These are phyloP conservation scores for Sporormia fimetaria DNA, from an alignment of 495 filamentous ascomycete genomes.

Conservation along the genomic window DNA sequence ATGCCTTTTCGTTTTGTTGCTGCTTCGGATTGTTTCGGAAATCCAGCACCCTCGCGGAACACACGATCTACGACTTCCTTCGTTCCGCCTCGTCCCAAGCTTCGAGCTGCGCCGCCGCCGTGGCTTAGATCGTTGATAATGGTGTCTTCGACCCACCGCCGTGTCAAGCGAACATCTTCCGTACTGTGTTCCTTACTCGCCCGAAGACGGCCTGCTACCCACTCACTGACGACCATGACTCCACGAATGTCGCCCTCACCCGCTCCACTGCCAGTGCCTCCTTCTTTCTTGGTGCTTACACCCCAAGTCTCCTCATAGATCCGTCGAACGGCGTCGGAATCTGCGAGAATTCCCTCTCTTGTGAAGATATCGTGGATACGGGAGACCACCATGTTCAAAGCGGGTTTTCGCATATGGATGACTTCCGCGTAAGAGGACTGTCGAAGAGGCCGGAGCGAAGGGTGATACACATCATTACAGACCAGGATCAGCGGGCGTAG, in stretches of 20 bases:
- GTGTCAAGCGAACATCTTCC: conserved; percentile 46
- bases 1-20: conserved; percentile 13
- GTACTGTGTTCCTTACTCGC: conserved; percentile 35
- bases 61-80: conserved; percentile 77
- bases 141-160: conserved; percentile 72
- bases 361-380: conserved; percentile 73
- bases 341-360: conserved; percentile 73
- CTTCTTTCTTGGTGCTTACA: conserved; percentile 54
- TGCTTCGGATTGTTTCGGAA: conserved; percentile 44
- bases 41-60: conserved; percentile 78
- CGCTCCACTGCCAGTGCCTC: conserved; percentile 41
- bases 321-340: conserved; percentile 75
- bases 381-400: conserved; percentile 71
- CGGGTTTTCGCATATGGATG: conserved; percentile 82
- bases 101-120: conserved; percentile 65
- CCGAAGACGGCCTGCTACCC: conserved; percentile 74
- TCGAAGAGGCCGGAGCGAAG: conserved; percentile 72
- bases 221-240: conserved; percentile 88
- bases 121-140: conserved; percentile 58
- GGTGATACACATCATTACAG: conserved; percentile 96
- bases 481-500: conserved; percentile 83
- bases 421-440: conserved; percentile 74
- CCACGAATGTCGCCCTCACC: conserved; percentile 86
- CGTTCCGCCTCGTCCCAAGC: conserved; percentile 62
- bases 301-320: conserved; percentile 91